A percentile compares a stretch with the other conserved stretches of the same genome.
These are phyloP conservation scores for Trichophaea hybrida DNA, from an alignment of 2,329 filamentous ascomycete species.

Conservation along the genomic window DNA sequence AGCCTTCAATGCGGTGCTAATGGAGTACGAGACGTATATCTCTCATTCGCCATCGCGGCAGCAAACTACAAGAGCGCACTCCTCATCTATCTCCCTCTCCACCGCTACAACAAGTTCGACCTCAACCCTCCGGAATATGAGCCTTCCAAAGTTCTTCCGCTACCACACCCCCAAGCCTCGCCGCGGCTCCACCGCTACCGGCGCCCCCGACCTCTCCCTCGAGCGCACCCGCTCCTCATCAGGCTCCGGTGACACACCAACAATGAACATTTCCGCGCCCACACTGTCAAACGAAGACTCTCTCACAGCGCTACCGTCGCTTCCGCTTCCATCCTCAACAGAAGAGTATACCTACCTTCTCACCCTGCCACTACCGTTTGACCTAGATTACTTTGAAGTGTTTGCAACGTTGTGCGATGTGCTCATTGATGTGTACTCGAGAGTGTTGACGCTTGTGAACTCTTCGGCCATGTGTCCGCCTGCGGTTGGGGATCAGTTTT, in stretches of 20 bases:
- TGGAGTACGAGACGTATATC: constrained; percentile 84
- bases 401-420: constrained; percentile 94
- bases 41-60: constrained; percentile 12
- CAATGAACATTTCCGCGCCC: background rate
- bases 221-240: constrained; percentile 19
- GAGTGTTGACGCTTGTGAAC: constrained; percentile 60
- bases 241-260: background rate
- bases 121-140: constrained; percentile 11
- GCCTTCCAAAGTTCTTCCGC: constrained; percentile 21
- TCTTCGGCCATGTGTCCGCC: constrained; percentile 57
- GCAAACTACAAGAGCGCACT: constrained; percentile 17
- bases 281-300: constrained; percentile 4
- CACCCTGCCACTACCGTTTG: constrained; percentile 85
- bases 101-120: constrained; percentile 8
- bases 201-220: constrained; percentile 10
- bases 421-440: constrained; percentile 78
- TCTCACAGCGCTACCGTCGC: constrained; percentile 28
- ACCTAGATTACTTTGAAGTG: constrained; percentile 92
- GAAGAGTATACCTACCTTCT: constrained; percentile 81
- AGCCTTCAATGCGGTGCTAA: constrained; percentile 67
- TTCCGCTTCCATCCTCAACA: constrained; percentile 32
- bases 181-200: constrained; percentile 15
- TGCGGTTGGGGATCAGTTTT: constrained; percentile 66
- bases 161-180: constrained; percentile 18
- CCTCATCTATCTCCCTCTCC: background rate